phyloP scores from a whole-genome alignment of 1,139 yeast genomes.

The Zygosaccharomyces sapae region DNA sequence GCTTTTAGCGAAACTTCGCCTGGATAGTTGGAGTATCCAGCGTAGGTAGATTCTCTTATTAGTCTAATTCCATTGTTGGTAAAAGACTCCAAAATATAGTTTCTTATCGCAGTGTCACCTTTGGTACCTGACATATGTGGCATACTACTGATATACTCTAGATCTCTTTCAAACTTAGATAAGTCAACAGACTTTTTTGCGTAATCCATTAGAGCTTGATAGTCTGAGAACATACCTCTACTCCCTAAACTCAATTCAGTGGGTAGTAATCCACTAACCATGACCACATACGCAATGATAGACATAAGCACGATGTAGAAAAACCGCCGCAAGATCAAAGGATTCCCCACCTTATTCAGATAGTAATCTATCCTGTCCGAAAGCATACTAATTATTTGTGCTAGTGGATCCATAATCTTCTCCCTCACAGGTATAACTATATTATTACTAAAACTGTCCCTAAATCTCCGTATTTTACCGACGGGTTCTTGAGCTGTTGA shows the following conservation, averaged over 20 bases:
- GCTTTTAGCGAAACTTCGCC: slow-evolving; percentile 36
- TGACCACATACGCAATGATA: slow-evolving; percentile 50
- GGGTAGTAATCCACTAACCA: slow-evolving; percentile 49
- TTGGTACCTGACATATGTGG: slow-evolving; percentile 86
- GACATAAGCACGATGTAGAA: slow-evolving; percentile 66
- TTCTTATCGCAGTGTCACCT: slow-evolving; percentile 71
- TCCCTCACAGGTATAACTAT: slow-evolving; percentile 25
- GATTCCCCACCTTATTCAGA: slow-evolving; percentile 72
- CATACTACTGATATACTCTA: slow-evolving; percentile 75
- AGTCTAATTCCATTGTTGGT: slow-evolving; percentile 51
- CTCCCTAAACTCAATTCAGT: slow-evolving; percentile 47
- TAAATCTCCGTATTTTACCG: slow-evolving; percentile 19
- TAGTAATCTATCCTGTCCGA: slow-evolving; percentile 50
- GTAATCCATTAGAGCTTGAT: slow-evolving; percentile 46
- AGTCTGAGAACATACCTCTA: slow-evolving; percentile 62
- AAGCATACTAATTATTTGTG: slow-evolving; percentile 30
- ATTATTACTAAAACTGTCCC: slow-evolving; percentile 15
- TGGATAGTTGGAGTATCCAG: slow-evolving; percentile 60
- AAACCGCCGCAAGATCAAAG: slow-evolving; percentile 73
- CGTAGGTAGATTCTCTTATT: slow-evolving; percentile 48
- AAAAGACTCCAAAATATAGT: slow-evolving; percentile 58
- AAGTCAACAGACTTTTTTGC: slow-evolving; percentile 52
- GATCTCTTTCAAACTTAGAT: slow-evolving; percentile 59
- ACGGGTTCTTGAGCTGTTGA: not conserved
- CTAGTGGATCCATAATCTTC: slow-evolving; percentile 29